phyloP scores from a whole-genome alignment of 441 rosid species.

The Syzygium malaccense region DNA sequence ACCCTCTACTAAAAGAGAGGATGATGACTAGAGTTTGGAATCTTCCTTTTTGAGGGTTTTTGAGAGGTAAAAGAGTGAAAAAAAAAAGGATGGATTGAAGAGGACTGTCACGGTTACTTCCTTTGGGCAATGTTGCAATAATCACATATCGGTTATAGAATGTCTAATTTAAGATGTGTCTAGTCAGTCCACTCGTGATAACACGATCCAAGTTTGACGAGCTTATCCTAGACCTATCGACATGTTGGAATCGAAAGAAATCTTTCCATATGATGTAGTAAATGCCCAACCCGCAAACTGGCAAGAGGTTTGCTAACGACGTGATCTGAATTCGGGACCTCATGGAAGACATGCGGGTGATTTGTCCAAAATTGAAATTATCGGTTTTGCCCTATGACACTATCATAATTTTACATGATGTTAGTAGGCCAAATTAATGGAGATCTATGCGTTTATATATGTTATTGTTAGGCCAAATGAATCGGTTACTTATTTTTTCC shows the following conservation, averaged over 20 bases:
- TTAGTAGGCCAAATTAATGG: not conserved
- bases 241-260: fast-evolving
- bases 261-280: not conserved
- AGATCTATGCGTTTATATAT: fast-evolving
- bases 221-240: not conserved
- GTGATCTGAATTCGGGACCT: not conserved
- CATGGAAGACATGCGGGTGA: not conserved
- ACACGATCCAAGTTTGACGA: not conserved
- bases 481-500: not conserved
- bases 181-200: not conserved
- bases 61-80: not conserved
- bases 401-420: not conserved
- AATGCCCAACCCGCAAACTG: not conserved
- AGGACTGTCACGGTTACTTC: fast-evolving
- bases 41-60: not conserved
- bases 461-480: not conserved
- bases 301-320: not conserved
- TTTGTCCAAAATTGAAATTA: not conserved
- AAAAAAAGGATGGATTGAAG: not conserved
- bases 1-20: fast-evolving
- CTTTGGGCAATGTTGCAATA: not conserved
- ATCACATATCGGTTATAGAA: not conserved
- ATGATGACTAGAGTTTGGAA: not conserved
- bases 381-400: not conserved
- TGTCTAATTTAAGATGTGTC: not conserved